Conservation (phyloP, 2,329 filamentous ascomycete genomes). For the Colletotrichum simmondsii region DNA sequence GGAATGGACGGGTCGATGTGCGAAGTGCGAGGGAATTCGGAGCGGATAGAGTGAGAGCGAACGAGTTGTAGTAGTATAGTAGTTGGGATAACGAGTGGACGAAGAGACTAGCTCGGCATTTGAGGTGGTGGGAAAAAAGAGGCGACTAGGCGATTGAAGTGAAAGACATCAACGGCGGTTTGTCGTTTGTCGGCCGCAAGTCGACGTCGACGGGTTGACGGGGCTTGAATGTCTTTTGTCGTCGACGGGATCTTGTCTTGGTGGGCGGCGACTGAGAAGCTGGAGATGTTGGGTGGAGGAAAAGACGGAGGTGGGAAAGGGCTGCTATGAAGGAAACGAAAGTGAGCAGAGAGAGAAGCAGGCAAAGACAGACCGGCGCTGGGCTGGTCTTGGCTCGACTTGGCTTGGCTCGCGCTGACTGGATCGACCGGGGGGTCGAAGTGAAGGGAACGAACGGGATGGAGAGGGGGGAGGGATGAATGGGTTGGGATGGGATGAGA, state of each 20-base stretch:
- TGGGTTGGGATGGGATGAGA: slow-evolving; percentile 1
- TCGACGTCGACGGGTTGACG: slow-evolving; percentile 18
- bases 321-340: slow-evolving; percentile 24
- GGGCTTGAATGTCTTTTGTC: slow-evolving; percentile 27
- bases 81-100: slow-evolving; percentile 35
- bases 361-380: not conserved
- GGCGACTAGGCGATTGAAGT: slow-evolving; percentile 28
- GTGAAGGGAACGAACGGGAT: slow-evolving; percentile 17
- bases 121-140: slow-evolving; percentile 12
- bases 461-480: not conserved
- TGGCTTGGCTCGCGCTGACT: slow-evolving; percentile 1
- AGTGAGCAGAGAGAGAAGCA: slow-evolving; percentile 19
- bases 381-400: not conserved
- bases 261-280: slow-evolving; percentile 8
- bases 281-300: slow-evolving; percentile 30
- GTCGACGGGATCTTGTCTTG: slow-evolving; percentile 9
- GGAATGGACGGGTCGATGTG: slow-evolving; percentile 22
- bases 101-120: slow-evolving; percentile 37
- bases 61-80: not conserved
- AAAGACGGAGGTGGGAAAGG: slow-evolving; percentile 1
- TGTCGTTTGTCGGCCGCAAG: slow-evolving; percentile 8
- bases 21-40: slow-evolving; percentile 7
- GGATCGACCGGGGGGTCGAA: not conserved
- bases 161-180: slow-evolving; percentile 33
- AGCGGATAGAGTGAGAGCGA: slow-evolving; percentile 20